Evolutionary conservation across 2,329 filamentous ascomycete genomes (phyloP).

Genomic region (Aspergillus hortae): DNA sequence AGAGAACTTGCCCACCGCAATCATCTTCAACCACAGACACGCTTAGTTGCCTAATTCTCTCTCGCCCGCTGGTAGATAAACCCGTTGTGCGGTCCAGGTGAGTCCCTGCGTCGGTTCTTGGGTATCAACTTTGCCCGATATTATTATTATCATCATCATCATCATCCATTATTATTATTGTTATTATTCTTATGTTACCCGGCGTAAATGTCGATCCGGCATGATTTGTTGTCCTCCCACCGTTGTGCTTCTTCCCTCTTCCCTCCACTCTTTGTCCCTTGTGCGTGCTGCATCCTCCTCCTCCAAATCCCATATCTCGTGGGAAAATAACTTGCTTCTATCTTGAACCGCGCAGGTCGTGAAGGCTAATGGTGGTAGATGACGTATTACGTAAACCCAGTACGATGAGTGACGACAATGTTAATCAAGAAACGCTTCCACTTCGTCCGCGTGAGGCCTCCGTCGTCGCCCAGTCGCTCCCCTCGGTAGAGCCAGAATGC

Average conservation of each 20-base stretch:
- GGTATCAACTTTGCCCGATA: no score
- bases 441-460: constrained; percentile 8
- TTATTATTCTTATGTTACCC: no score
- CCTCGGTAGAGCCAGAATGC: not conserved
- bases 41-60: no score
- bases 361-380: constrained; percentile 10
- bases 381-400: constrained; percentile 15
- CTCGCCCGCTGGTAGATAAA: no score
- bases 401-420: constrained; percentile 19
- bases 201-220: not conserved
- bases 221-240: not conserved
- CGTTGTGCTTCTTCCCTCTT: not conserved
- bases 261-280: not conserved
- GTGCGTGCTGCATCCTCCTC: not conserved
- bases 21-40: no score
- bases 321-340: not conserved
- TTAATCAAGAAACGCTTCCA: constrained; percentile 14
- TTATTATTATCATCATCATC: no score
- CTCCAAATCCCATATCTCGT: not conserved
- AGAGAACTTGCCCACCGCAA: no score
- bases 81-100: no score
- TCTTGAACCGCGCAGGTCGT: no score
- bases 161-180: no score
- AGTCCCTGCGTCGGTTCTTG: no score
- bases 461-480: not conserved